These are phyloP conservation scores for Spathaspora hagerdaliae DNA, from an alignment of 805 yeast genomes.

Conservation along the genomic window DNA sequence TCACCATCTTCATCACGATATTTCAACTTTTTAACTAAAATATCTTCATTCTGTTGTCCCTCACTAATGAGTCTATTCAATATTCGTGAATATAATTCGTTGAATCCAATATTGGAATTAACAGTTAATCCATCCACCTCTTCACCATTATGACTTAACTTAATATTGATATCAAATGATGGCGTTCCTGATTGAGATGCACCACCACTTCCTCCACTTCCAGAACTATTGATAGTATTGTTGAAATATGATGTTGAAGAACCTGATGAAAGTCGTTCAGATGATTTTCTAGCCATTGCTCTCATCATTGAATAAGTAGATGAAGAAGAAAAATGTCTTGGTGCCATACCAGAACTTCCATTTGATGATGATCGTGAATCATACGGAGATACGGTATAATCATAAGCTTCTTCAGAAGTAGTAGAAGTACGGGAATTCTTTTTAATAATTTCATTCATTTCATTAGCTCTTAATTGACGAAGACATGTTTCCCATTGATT, in stretches of 20 bases:
- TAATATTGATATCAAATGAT: conserved; percentile 17
- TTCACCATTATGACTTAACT: conserved; percentile 31
- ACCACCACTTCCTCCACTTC: conserved; percentile 11
- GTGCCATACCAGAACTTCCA: conserved; percentile 12
- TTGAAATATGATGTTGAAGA: conserved; percentile 8
- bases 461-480: conserved; percentile 42
- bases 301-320: conserved; percentile 43
- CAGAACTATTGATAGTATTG: conserved; percentile 12
- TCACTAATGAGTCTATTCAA: conserved; percentile 46
- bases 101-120: conserved; percentile 24
- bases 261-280: conserved; percentile 13
- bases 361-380: conserved; percentile 24
- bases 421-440: conserved; percentile 24
- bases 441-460: conserved; percentile 24
- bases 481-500: conserved; percentile 77
- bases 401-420: conserved; percentile 15
- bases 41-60: conserved; percentile 51
- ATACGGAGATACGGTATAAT: conserved; percentile 7
- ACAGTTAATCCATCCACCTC: conserved; percentile 25
- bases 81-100: conserved; percentile 64
- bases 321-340: conserved; percentile 40
- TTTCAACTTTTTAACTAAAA: conserved; percentile 53
- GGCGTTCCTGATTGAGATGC: conserved; percentile 2
- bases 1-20: conserved; percentile 97
- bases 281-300: conserved; percentile 20